Evolutionary conservation across 371 early-diverging fungal genomes (phyloP).

Genomic region (Rhizopus microsporus): DNA sequence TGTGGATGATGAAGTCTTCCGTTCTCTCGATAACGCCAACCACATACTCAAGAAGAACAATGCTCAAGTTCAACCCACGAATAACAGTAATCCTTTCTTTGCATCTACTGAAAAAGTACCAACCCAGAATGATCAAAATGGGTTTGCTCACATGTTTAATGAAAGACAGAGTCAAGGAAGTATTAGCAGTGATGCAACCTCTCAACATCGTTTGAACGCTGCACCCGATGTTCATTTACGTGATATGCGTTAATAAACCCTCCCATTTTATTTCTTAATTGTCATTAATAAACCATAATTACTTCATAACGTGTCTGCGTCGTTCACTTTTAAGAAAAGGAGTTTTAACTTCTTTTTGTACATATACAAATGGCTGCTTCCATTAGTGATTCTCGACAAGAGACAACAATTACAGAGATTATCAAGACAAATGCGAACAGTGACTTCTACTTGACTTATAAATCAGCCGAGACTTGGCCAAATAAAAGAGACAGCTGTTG

Average conservation of each 20-base stretch:
- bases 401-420: not conserved
- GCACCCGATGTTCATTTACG: slow-evolving; percentile 29
- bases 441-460: slow-evolving; percentile 19
- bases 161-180: slow-evolving; percentile 44
- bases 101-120: slow-evolving; percentile 21
- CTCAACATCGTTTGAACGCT: slow-evolving; percentile 31
- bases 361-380: not conserved
- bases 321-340: too few relatives aligned
- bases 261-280: slow-evolving; percentile 5
- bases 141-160: slow-evolving; percentile 51
- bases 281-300: not conserved
- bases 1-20: slow-evolving; percentile 44
- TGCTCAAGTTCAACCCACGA: not conserved
- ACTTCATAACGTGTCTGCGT: not conserved
- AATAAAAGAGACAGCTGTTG: not conserved
- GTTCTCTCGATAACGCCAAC: slow-evolving; percentile 40
- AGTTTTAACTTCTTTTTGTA: not conserved
- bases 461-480: slow-evolving; percentile 6
- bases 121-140: slow-evolving; percentile 22
- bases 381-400: not conserved
- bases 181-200: slow-evolving; percentile 37
- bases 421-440: not conserved
- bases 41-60: not conserved
- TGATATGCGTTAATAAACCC: slow-evolving; percentile 28
- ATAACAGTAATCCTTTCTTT: slow-evolving; percentile 23